phyloP scores from a whole-genome alignment of 2,329 filamentous ascomycete species.

The Stachybotrys echinatus region DNA sequence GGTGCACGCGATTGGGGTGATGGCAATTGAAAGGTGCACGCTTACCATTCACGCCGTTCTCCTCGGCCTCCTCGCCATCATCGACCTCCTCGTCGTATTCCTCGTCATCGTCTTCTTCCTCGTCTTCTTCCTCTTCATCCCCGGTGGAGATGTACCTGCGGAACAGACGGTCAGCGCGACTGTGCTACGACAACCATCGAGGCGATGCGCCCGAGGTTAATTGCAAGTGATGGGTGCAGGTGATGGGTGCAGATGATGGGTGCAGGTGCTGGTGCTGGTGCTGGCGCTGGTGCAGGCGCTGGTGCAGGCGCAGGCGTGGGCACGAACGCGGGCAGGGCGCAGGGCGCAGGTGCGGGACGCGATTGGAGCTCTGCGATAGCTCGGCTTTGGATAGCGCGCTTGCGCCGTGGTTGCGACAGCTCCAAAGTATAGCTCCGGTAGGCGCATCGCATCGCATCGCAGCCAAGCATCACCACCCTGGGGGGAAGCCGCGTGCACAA shows the following conservation, averaged over 20 bases:
- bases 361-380: slow-evolving; percentile 5
- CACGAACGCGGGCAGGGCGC: too few relatives aligned
- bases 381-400: not conserved
- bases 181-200: not conserved
- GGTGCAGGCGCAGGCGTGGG: not conserved
- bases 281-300: not conserved
- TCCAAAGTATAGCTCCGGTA: not conserved
- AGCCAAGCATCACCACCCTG: too few relatives aligned
- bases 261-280: not conserved
- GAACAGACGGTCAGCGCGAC: slow-evolving; percentile 3
- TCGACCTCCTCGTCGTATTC: slow-evolving; percentile 31
- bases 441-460: too few relatives aligned
- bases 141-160: slow-evolving; percentile 29
- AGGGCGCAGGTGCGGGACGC: not conserved
- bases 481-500: too few relatives aligned
- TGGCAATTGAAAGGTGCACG: slow-evolving; percentile 1
- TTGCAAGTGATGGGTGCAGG: not conserved
- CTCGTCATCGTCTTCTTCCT: slow-evolving; percentile 34
- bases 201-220: not conserved
- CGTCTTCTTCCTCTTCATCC: slow-evolving; percentile 34
- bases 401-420: not conserved
- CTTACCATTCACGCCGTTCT: slow-evolving; percentile 31
- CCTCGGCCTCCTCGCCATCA: slow-evolving; percentile 25
- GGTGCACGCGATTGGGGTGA: not conserved
- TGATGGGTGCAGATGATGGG: not conserved